Evolutionary conservation across 176 grass and related monocot species (phyloP), one percentile per base, ranked within the genome.

Genomic region (Triticum turgidum): DNA sequence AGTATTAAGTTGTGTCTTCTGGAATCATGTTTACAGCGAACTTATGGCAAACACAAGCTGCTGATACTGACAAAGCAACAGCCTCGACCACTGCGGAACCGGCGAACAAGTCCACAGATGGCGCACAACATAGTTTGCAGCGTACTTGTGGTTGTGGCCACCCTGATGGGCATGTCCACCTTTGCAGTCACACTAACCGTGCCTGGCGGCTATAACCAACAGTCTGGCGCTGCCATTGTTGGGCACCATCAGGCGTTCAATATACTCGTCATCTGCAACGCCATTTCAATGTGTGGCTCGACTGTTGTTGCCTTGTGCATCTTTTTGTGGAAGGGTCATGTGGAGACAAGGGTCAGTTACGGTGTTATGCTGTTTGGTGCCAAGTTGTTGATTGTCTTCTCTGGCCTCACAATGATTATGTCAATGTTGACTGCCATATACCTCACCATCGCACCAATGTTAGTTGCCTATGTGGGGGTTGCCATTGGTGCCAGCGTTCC

Each of bases 401-500:
- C 77, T 3, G 61, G 18, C 7, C 37, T 87, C 0, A 52, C 45
- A 4, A 44, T 52, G 85, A 71, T 87, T 3, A 37, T 81, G 5
- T 72, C 85, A 13, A 44, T 87, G 77, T 44, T 87, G 65, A 47
- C 47, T 3, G 76, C 85, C 1, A 33, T 87, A 25, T 65, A 73
- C 58, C 29, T 87, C 34, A 78, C 68, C 18, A 10, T 81, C 3
- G 4, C 9, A 7, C 6, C 39, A 29, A 49, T 22, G 20, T 81
- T 21, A 3, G 12, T 87, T 18, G 76, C 85, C 25, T 21, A 54
- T 21, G 18, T 34, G 61, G 77, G 24, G 42, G 21, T 81, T 3
- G 38, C 70, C n/a, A 81, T 87, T 10, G 85, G 85, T 6, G 71
- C 65, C 78, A 61, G 61, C 38, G 34, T 49, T 80, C 63, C 77